Evolutionary conservation across 441 rosid genomes (phyloP), one percentile per base, ranked within the genome.

Genomic region (Rhodomyrtus psidioides): DNA sequence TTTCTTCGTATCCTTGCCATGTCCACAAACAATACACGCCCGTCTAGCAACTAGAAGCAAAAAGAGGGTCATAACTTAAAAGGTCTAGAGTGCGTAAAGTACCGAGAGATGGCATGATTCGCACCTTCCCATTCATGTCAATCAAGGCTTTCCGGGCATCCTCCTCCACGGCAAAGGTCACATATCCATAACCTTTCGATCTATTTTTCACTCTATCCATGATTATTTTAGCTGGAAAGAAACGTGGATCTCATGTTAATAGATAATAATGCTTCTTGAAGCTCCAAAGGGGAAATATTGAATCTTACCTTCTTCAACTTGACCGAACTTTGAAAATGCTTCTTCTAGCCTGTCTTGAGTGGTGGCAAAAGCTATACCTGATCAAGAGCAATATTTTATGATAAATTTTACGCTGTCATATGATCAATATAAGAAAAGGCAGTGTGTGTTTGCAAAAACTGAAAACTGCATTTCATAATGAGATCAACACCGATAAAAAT

Each of bases 171-270:
- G 88, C 89, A 85, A 93, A 94, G 56, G 92, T 91, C 65, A 93
- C 93, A 88, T 88, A 94, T 53, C 94, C 97, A 85, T 51, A 91
- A 27, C 96, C 96, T 90, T 92, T 94, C 46, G 95, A 91, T 89
- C 89, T 93, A 44, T 87, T 85, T 82, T 60, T 81, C 30, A 55
- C 86, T 91, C 89, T 91, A 57, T 93, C 83, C 92, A 85, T 90
- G 34, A 91, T 56, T 62, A 94, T 55, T 86, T 89, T 88, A 82
- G 92, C 96, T 93, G 90, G 74, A 87, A 79, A 57, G 86, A 86
- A 89, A 83, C 13, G 12, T 14, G 53, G 65, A 56, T 24, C 8
- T 30, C 28, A 34, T 74, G 55, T 28, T 84, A 53, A 53, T 44
- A 46, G 21, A 74, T n/a, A 39, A 42, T 27, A 53, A 53, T 62